Base-by-base conservation (phyloP, 768 basidiomycete genomes). In the Candolleomyces aberdarensis region DNA sequence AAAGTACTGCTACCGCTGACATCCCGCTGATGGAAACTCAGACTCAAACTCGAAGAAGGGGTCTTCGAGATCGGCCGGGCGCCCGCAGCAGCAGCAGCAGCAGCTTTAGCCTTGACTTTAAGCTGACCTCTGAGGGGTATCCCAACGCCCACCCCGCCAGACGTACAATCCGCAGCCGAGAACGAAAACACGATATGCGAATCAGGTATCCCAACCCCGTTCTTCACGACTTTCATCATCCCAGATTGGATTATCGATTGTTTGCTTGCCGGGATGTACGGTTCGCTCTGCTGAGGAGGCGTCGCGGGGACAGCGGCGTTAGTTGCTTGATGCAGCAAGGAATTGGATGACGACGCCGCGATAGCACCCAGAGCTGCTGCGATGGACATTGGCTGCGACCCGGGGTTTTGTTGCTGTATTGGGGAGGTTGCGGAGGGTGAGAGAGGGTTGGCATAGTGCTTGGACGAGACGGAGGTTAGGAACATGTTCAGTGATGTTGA, bases 401-500 rank as follows among this genome's bases (percentile, higher is more conserved):
- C 19, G 8, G 10, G 44, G 6, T 19, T 44, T 20, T 46, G 53
- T 3, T 19, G 26, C 9, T 52, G 10, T 32, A 17, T 44, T 5
- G 26, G 60, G 13, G 44, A 36, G 11, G 49, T 40, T 4, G 54
- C 54, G 5, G 44, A 36, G 11, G 60, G 60, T 4, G 60, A 54
- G 7, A 54, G 29, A 8, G 52, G 52, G 29, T 54, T 54, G 29
- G 52, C 26, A 20, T 54, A 54, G 4, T 54, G 29, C 17, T 54
- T 54, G 13, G 55, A 29, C 20, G 36, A 40, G 26, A 59, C 22
- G 50, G 52, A 32, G 41, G 14, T 54, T 15, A 54, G 20, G 31
- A 54, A 54, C 52, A 94, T 91, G 68, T 91, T 93, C 57, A 94
- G 78, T 0, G 91, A 91, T 0, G 92, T 92, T 5, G 88, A 85